A percentile compares a stretch with the other conserved stretches of the same genome.
Conservation (phyloP, 306 rosid species). For the Calophaca sinica region DNA sequence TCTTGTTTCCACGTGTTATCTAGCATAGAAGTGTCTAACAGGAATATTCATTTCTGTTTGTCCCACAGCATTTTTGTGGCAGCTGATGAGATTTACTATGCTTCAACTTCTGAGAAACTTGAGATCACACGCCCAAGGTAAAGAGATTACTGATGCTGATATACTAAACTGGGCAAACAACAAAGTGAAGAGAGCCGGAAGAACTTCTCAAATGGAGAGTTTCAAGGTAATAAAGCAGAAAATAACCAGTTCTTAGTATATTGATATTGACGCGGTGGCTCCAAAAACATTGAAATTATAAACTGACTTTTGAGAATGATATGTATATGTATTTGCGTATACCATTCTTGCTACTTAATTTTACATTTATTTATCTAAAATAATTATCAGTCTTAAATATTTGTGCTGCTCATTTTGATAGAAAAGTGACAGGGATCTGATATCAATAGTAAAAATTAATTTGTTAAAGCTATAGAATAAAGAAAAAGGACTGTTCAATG, state of each 20-base stretch:
- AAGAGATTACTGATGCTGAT: slow-evolving; percentile 91
- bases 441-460: slow-evolving; percentile 30
- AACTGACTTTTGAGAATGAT: not conserved
- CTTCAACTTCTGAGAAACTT: slow-evolving; percentile 93
- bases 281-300: not conserved
- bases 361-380: slow-evolving; percentile 23
- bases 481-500: slow-evolving; percentile 14
- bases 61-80: slow-evolving; percentile 90
- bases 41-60: slow-evolving; percentile 27
- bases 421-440: slow-evolving; percentile 25
- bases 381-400: not conserved
- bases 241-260: not conserved
- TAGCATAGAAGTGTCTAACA: slow-evolving; percentile 1
- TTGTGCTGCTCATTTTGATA: slow-evolving; percentile 32
- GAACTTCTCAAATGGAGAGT: slow-evolving; percentile 87
- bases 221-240: slow-evolving; percentile 76
- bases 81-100: slow-evolving; percentile 95
- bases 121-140: slow-evolving; percentile 94
- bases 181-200: slow-evolving; percentile 82
- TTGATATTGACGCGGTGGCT: slow-evolving; percentile 8
- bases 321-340: not conserved
- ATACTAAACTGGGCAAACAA: slow-evolving; percentile 93
- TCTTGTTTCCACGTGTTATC: not conserved
- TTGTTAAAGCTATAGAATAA: slow-evolving; percentile 24
- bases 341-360: slow-evolving; percentile 21